Conservation (phyloP, 805 yeast genomes). For the Komagataella pastoris region DNA sequence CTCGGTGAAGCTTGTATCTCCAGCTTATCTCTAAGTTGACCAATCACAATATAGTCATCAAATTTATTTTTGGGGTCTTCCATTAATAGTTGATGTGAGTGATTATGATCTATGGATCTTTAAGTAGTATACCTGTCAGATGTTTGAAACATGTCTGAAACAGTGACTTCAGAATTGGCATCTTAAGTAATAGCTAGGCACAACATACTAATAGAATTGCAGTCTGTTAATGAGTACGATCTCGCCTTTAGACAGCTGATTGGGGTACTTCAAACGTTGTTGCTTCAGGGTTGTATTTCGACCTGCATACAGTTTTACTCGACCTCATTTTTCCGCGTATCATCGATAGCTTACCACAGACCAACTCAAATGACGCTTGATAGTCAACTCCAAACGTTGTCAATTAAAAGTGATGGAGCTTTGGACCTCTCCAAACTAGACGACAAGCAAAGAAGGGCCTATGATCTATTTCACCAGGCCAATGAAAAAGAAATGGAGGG, state of each 20-base stretch:
- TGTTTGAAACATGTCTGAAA: not conserved
- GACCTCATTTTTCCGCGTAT: not conserved
- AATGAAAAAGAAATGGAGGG: constrained; percentile 63
- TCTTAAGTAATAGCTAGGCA: not conserved
- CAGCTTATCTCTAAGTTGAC: not conserved
- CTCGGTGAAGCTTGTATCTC: not conserved
- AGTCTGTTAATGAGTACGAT: not conserved
- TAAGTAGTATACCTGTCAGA: not conserved
- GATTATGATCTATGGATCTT: not conserved
- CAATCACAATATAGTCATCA: not conserved
- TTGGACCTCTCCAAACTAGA: not conserved
- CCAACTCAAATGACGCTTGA: not conserved
- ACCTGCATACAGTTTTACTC: not conserved
- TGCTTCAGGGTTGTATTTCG: not conserved
- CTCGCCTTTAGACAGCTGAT: not conserved
- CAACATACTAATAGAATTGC: not conserved
- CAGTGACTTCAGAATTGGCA: not conserved
- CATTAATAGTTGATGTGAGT: not conserved
- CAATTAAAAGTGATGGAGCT: not conserved
- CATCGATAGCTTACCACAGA: not conserved
- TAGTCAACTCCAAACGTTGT: not conserved
- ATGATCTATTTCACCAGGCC: constrained; percentile 47
- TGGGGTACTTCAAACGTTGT: not conserved
- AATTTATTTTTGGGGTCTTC: not conserved
- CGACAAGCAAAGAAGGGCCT: constrained; percentile 15